A percentile compares a stretch with the other conserved stretches of the same genome.
These are phyloP conservation scores for Penicillium alfredii DNA, from an alignment of 495 filamentous ascomycete species.

Conservation along the genomic window DNA sequence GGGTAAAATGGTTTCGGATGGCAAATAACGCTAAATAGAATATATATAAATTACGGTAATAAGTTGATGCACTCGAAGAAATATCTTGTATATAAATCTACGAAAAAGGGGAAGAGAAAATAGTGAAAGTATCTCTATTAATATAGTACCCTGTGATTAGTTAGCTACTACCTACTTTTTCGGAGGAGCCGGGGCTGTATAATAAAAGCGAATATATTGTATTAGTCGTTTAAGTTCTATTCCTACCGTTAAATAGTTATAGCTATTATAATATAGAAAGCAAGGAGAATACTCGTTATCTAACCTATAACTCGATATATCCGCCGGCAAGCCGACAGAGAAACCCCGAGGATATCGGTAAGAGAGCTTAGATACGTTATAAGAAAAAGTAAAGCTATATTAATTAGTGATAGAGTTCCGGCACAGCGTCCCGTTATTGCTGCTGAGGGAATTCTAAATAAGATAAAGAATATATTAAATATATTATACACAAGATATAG, in stretches of 20 bases:
- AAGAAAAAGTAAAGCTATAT: slow-evolving; percentile 7
- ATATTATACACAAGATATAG: neutral
- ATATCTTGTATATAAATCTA: slow-evolving; percentile 16
- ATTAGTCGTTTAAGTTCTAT: slow-evolving; percentile 2
- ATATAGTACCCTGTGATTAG: slow-evolving; percentile 10
- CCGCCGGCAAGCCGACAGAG: slow-evolving; percentile 11
- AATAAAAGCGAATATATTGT: slow-evolving; percentile 6
- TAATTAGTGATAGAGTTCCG: slow-evolving; percentile 2
- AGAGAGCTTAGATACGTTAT: slow-evolving; percentile 11
- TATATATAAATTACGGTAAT: slow-evolving; percentile 14
- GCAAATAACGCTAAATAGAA: slow-evolving; percentile 19
- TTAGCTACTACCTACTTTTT: slow-evolving; percentile 3
- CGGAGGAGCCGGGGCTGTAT: slow-evolving; percentile 3
- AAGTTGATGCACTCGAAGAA: slow-evolving; percentile 20
- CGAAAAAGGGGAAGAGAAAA: too few relatives aligned
- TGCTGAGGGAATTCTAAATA: neutral
- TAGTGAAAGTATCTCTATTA: slow-evolving; percentile 8
- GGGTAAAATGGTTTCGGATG: slow-evolving; percentile 7
- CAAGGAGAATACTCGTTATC: slow-evolving; percentile 7
- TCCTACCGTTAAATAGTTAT: neutral
- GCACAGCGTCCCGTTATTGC: neutral
- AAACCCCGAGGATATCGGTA: slow-evolving; percentile 16
- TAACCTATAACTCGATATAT: slow-evolving; percentile 12
- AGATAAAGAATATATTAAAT: slow-evolving; percentile 1
- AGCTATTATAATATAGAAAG: neutral